Evolutionary conservation across 192 early-diverging fungal species (phyloP).

Genomic region (Spinellus fusiger): DNA sequence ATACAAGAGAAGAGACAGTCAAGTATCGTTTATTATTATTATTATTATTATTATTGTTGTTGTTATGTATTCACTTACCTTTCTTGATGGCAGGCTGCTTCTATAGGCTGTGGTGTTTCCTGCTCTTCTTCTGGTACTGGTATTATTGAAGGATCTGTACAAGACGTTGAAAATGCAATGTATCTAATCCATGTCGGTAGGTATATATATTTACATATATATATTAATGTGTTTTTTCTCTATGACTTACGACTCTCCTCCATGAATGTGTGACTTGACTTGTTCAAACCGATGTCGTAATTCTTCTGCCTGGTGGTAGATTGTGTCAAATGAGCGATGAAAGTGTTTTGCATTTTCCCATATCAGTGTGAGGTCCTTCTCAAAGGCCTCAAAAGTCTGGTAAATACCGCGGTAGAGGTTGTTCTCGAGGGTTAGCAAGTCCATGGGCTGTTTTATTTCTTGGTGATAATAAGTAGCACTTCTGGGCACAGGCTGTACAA

Average conservation of each 20-base stretch:
- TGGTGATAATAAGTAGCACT: slow-evolving; percentile 35
- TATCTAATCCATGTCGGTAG: neutral
- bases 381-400: slow-evolving; percentile 27
- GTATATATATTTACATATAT: neutral
- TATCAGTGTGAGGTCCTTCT: slow-evolving; percentile 35
- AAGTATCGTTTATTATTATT: neutral
- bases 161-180: neutral
- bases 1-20: neutral
- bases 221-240: neutral
- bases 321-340: slow-evolving; percentile 11
- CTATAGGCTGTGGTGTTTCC: neutral
- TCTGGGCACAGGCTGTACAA: slow-evolving; percentile 32
- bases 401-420: slow-evolving; percentile 40
- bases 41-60: neutral
- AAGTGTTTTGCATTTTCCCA: slow-evolving; percentile 35
- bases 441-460: slow-evolving; percentile 47
- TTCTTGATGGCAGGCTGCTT: neutral
- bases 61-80: too few species aligned
- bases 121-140: slow-evolving; percentile 5
- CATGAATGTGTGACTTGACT: neutral
- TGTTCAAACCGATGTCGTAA: neutral
- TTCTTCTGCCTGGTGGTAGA: slow-evolving; percentile 14
- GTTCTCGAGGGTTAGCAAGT: slow-evolving; percentile 42
- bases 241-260: neutral
- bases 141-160: neutral